Conservation (phyloP, 2,329 filamentous ascomycete species). For the Meredithiella fracta region DNA sequence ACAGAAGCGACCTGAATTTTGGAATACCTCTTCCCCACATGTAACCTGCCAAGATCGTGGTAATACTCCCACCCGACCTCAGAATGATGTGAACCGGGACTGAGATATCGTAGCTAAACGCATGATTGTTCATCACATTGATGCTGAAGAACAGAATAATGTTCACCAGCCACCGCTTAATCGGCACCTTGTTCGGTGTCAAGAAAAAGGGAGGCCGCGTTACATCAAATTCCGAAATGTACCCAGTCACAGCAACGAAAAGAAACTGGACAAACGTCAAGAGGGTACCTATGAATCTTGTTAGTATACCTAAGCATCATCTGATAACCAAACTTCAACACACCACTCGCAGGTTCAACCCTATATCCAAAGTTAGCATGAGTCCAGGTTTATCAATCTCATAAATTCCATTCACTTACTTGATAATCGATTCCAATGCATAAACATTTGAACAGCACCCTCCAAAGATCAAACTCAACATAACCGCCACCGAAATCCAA, state of each 20-base stretch:
- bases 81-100: slow-evolving; percentile 95
- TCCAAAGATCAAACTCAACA: slow-evolving; percentile 66
- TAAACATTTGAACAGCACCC: slow-evolving; percentile 97
- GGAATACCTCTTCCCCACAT: slow-evolving; percentile 70
- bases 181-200: slow-evolving; percentile 60
- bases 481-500: slow-evolving; percentile 42
- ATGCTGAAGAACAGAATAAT: slow-evolving; percentile 83
- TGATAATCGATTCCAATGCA: slow-evolving; percentile 84
- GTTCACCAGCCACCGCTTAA: slow-evolving; percentile 73
- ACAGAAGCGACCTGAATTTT: slow-evolving; percentile 68
- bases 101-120: slow-evolving; percentile 91
- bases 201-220: slow-evolving; percentile 55
- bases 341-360: slow-evolving; percentile 71
- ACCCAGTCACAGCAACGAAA: slow-evolving; percentile 64
- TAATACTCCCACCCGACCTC: slow-evolving; percentile 85
- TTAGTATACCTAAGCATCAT: slow-evolving; percentile 3
- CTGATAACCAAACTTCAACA: slow-evolving; percentile 2
- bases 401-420: slow-evolving; percentile 43
- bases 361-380: slow-evolving; percentile 26
- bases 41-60: slow-evolving; percentile 82
- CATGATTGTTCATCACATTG: slow-evolving; percentile 94
- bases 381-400: neutral
- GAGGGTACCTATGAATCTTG: slow-evolving; percentile 47
- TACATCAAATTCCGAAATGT: slow-evolving; percentile 56
- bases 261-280: slow-evolving; percentile 81